Base-by-base conservation (phyloP, 2,329 filamentous ascomycete genomes). In the Ophiostoma quercus region DNA sequence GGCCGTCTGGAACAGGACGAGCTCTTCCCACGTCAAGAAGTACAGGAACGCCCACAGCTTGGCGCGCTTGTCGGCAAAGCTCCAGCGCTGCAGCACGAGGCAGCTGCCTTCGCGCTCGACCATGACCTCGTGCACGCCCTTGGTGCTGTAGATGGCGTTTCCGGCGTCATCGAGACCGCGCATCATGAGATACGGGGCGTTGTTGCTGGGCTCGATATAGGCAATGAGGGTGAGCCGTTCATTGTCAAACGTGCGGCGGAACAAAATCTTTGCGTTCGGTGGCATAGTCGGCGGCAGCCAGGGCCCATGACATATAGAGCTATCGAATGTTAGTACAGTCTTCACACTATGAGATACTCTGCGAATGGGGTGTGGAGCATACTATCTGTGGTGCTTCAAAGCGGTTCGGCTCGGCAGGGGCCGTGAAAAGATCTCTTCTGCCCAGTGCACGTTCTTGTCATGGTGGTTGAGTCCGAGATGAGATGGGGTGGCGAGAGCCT, bases 1-100 rank as follows among this genome's bases (percentile, higher is more conserved):
- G 0, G 83, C 82, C 73, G 82, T 85, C 74, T 88, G 84, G 72
- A 88, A 85, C 0, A 89, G 79, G 1, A 87, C 83, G 77, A 88
- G 81, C 76, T 87, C 87, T 88, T 88, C 87, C 85, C 85, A 88
- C 1, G 85, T 87, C 70, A 83, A 77, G 71, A 88, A 88, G 71
- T 80, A 84, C 6, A 89, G 76, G 3, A 78, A 80, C 0, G 84
- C 84, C 87, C 87, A 89, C 1, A 80, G 74, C 73, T 83, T 87
- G 69, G 80, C 76, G 54, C 79, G 77, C 11, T 77, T 75, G 60
- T 81, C 80, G 0, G 76, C 76, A 0, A 74, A 72, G 74, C 82
- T 85, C 84, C 85, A 88, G 68, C 83, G 80, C 65, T 82, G 82
- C 63, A 89, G 79, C 41, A 82, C 78, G 11, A 89, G 77, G 0